These are phyloP conservation scores for Paraurostyla sp. DNA, from an alignment of 73 alveolate species.

Conservation along the genomic window DNA sequence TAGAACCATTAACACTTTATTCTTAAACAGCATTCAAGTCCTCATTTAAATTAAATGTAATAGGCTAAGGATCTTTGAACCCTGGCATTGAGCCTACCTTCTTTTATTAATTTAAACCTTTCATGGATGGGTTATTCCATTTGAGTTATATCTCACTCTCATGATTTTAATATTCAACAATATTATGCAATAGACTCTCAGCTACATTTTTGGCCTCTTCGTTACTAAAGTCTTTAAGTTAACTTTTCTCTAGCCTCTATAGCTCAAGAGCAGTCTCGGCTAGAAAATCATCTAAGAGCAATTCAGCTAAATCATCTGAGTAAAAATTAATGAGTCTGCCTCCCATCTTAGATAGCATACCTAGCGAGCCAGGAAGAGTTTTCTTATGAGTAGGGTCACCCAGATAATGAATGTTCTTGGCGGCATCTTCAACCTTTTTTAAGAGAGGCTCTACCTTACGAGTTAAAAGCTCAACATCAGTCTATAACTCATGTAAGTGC, in stretches of 20 bases:
- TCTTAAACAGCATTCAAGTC: neutral
- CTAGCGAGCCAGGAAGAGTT: constrained; percentile 63
- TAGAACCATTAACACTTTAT: neutral
- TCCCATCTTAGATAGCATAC: constrained; percentile 76
- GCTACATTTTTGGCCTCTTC: constrained; percentile 54
- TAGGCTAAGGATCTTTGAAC: neutral
- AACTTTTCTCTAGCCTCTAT: constrained; percentile 44
- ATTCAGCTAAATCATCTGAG: constrained; percentile 76
- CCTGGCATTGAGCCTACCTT: neutral
- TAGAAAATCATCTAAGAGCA: constrained; percentile 75
- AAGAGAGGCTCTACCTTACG: constrained; percentile 70
- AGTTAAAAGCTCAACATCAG: constrained; percentile 38
- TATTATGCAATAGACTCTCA: constrained; percentile 46
- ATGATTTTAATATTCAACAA: constrained; percentile 39
- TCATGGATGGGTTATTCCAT: constrained; percentile 28
- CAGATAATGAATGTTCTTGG: neutral
- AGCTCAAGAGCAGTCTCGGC: constrained; percentile 75
- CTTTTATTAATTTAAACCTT: neutral
- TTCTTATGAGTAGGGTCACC: neutral
- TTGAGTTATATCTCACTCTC: constrained; percentile 32
- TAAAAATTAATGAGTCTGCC: constrained; percentile 76
- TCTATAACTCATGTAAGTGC: constrained; percentile 50
- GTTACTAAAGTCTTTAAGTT: neutral
- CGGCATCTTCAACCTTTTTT: constrained; percentile 63
- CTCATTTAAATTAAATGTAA: neutral